phyloP scores from a whole-genome alignment of 1,139 yeast genomes.

The Magnusiomyces paraingens region DNA sequence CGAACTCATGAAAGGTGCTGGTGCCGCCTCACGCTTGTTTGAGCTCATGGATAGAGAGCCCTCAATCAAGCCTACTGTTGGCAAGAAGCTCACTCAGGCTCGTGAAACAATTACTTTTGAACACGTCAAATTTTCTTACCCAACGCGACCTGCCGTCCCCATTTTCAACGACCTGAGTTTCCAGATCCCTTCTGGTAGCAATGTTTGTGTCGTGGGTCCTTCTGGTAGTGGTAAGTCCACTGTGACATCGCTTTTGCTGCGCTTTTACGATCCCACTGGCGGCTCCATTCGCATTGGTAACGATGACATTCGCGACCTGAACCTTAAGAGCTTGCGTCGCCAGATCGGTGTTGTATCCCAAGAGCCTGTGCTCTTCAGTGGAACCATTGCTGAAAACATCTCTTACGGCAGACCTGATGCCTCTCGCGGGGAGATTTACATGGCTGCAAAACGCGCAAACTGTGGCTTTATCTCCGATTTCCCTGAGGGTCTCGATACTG shows the following conservation, averaged over 20 bases:
- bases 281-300: slow-evolving; percentile 69
- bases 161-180: slow-evolving; percentile 64
- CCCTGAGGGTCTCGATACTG: slow-evolving; percentile 77
- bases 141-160: slow-evolving; percentile 70
- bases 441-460: slow-evolving; percentile 74
- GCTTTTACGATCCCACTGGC: slow-evolving; percentile 70
- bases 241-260: slow-evolving; percentile 65
- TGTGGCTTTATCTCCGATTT: slow-evolving; percentile 67
- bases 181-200: slow-evolving; percentile 71
- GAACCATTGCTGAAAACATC: slow-evolving; percentile 80
- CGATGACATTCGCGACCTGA: slow-evolving; percentile 57
- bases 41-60: slow-evolving; percentile 79
- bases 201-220: slow-evolving; percentile 92
- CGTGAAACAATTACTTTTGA: slow-evolving; percentile 48
- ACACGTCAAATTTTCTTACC: slow-evolving; percentile 69
- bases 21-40: slow-evolving; percentile 89
- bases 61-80: slow-evolving; percentile 55
- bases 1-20: slow-evolving; percentile 93
- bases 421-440: slow-evolving; percentile 55
- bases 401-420: slow-evolving; percentile 62
- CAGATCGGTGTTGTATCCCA: slow-evolving; percentile 87
- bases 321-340: slow-evolving; percentile 66
- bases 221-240: slow-evolving; percentile 96
- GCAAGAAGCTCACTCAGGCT: slow-evolving; percentile 41
- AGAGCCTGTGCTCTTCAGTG: slow-evolving; percentile 89